Evolutionary conservation across 805 yeast genomes (phyloP).

Genomic region (Kuraishia borneana): DNA sequence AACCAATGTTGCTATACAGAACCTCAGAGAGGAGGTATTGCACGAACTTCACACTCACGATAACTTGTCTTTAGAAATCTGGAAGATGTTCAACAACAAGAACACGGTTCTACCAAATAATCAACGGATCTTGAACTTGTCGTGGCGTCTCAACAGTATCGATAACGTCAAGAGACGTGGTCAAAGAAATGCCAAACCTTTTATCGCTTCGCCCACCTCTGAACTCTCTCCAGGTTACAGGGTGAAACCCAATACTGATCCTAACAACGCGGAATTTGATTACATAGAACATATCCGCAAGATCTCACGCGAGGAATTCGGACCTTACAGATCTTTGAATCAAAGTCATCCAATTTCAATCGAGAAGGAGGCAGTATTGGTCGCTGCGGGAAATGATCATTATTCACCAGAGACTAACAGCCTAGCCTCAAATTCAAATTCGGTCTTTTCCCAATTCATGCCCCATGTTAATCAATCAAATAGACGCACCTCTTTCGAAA

Average conservation of each 20-base stretch:
- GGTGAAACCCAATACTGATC: constrained; percentile 1
- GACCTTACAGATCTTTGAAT: constrained; percentile 10
- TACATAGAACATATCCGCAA: constrained; percentile 24
- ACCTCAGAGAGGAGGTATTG: constrained; percentile 16
- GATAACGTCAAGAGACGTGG: constrained; percentile 11
- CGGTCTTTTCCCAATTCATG: constrained; percentile 10
- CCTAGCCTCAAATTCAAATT: constrained; percentile 8
- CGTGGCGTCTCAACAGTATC: constrained; percentile 23
- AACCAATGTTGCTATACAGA: neutral
- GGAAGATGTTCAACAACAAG: constrained; percentile 23
- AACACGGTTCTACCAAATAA: constrained; percentile 21
- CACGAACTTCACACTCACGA: constrained; percentile 14
- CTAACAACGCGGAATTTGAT: constrained; percentile 15
- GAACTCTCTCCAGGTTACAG: neutral
- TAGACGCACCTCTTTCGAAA: constrained; percentile 2
- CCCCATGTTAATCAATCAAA: neutral
- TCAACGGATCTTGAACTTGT: constrained; percentile 20
- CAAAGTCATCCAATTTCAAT: constrained; percentile 14
- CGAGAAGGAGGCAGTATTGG: constrained; percentile 7
- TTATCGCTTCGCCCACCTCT: neutral
- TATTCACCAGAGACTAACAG: constrained; percentile 14
- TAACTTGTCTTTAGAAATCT: constrained; percentile 19
- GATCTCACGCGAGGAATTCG: constrained; percentile 23
- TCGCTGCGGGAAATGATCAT: constrained; percentile 2
- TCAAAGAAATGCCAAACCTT: neutral